Base-by-base conservation (phyloP, 345 rosid species). In the Ceriops zippeliana region DNA sequence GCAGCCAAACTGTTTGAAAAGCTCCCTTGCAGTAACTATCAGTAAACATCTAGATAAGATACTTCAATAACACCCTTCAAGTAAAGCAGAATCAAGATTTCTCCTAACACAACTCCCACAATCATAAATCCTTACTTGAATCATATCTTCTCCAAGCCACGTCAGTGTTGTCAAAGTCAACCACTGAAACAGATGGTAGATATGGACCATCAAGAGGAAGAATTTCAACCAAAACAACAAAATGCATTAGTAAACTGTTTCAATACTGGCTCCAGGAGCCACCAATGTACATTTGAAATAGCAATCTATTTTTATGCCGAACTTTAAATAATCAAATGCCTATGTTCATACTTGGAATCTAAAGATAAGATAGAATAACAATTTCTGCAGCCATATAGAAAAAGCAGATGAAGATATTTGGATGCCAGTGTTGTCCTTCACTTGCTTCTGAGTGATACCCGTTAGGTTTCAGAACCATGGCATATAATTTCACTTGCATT, bases 91-190 rank as follows among this genome's bases (percentile, higher is more conserved):
- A 4, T 61, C 46, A 20, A 56, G 49, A 64, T 46, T 56, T 66
- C 31, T 11, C 53, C 21, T 19, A n/a, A 46, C 6, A 49, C 21
- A 42, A 73, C 67, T 56, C 62, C 46, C 24, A 61, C 34, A 58
- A 65, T 9, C 28, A 37, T 37, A 66, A 62, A 73, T 73, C 60
- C 82, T 78, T 82, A 87, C 90, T 72, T 80, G 91, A 66, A 81
- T 86, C 88, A 38, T 86, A 83, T 70, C 81, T 89, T 73, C 73
- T 83, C 91, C 95, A 89, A 47, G 91, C 84, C 32, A 60, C 19
- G 1, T 89, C 93, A 7, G 89, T 89, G 80, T 86, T 85, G 81
- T 89, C 91, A 61, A 86, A 86, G 76, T 86, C 89, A 11, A 86
- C 75, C 42, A 81, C 95, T 89, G 79, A 82, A 71, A 65, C 35